Base-by-base conservation (phyloP, 768 basidiomycete species). In the Lactifluus hygrophoroides region DNA sequence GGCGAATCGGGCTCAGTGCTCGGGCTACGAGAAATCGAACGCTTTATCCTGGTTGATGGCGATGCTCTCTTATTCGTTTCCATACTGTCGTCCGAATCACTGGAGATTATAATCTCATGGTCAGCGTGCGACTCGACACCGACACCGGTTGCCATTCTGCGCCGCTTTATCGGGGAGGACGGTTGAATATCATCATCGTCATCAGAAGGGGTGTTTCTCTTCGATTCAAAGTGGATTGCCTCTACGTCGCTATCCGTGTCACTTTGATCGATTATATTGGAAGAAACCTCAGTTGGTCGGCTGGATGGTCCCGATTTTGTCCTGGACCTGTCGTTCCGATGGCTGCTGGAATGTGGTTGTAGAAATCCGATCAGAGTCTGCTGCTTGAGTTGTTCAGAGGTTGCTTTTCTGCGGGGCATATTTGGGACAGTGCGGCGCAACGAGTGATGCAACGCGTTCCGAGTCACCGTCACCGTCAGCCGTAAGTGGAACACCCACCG, bases 211-310 rank as follows among this genome's bases (percentile, higher is more conserved):
- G 52, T 50, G 5, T 57, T 57, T 42, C 71, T 60, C 17, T 27
- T 59, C 14, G 76, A 71, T 58, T 78, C 78, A 50, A 86, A 79
- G 44, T 66, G 76, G 49, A 85, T 82, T 27, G 72, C 76, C 16
- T 73, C 76, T 40, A 83, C 74, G 58, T 78, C 77, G 51, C 79
- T 75, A 50, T 56, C 54, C 0, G 54, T 40, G 11, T 50, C 59
- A 34, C 44, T 46, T 34, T 37, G 48, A 32, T 46, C 35, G 5
- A 27, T 27, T n/a, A 13, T 54, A 17, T 56, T 43, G 6, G 30
- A n/a, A 25, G 49, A 32, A 23, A 53, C 30, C 35, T 21, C 28
- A 35, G 32, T 21, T 13, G 44, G 13, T n/a, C 6, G 48, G 42
- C 21, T 27, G 27, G 53, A 6, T 19, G 25, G 21, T 6, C 27